Conservation (phyloP, 805 yeast species). For the Wickerhamomyces rabaulensis region DNA sequence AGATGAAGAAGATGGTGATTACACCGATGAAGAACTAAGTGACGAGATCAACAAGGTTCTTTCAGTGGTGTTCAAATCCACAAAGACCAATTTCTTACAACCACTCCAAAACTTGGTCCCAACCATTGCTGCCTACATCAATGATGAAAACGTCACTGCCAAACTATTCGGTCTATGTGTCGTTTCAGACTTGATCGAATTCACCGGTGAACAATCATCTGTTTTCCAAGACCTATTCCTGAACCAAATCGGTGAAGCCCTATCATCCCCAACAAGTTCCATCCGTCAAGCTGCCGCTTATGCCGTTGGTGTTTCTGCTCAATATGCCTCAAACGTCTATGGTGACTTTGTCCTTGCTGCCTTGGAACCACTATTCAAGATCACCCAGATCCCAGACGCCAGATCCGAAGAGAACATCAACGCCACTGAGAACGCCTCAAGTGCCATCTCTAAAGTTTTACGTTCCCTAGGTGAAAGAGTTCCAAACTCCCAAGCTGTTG, state of each 20-base stretch:
- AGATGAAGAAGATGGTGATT: conserved; percentile 78
- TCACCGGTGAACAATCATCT: conserved; percentile 63
- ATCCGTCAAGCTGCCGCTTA: conserved; percentile 86
- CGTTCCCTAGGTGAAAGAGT: conserved; percentile 54
- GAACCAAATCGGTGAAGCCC: conserved; percentile 56
- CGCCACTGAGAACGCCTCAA: conserved; percentile 83
- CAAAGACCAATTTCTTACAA: conserved; percentile 52
- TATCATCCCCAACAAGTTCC: conserved; percentile 61
- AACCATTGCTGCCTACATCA: conserved; percentile 52
- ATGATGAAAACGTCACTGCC: conserved; percentile 62
- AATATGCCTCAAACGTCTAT: conserved; percentile 63
- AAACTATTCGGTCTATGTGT: conserved; percentile 76
- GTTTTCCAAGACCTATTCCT: conserved; percentile 62
- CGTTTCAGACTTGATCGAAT: conserved; percentile 76
- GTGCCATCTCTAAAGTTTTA: conserved; percentile 80
- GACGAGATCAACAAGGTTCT: conserved; percentile 81
- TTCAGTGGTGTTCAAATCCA: conserved; percentile 61
- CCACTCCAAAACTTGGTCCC: conserved; percentile 63
- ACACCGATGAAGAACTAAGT: conserved; percentile 82
- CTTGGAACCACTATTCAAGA: conserved; percentile 69
- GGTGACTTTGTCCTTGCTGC: conserved; percentile 60
- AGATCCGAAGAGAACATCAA: conserved; percentile 76
- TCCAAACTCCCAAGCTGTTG: conserved; percentile 56
- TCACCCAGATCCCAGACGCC: conserved; percentile 74
- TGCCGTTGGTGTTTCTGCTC: conserved; percentile 82